Base-by-base conservation (phyloP, 768 basidiomycete genomes). In the Kwoniella newhampshirensis region DNA sequence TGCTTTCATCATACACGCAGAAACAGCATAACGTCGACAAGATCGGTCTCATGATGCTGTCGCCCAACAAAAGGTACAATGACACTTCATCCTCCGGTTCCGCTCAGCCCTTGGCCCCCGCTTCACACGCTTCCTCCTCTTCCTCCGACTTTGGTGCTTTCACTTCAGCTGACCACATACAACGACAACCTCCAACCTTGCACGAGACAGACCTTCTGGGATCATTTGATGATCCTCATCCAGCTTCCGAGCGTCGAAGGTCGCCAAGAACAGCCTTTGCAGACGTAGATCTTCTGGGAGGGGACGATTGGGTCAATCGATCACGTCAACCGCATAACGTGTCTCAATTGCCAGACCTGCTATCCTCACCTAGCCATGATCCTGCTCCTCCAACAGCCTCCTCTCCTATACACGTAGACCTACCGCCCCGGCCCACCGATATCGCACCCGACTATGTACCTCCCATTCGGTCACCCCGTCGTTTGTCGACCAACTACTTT, bases 351-450 rank as follows among this genome's bases (percentile, higher is more conserved):
- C 32, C 32, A 32, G 32, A 32, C 17, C 40, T 42, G 4, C 39
- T 44, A 4, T 49, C 60, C 1, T 37, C 52, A 27, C 45, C 41
- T 27, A 37, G 21, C 13, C 37, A 47, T 32, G 21, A 23, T 9
- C 28, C 21, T 9, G 17, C 30, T 25, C 54, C 12, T 37, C 48
- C 12, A 37, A 5, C 26, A 27, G 18, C 47, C 27, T 37, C 50
- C 12, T 2, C n/a, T 20, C 59, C 54, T 1, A 50, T 64, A 3
- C 60, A 59, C 36, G 57, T 67, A 12, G 39, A 41, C 4, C 57
- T 69, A 2, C 70, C 67, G 26, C 70, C 67, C 43, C 67, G 67
- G 5, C 70, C 70, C 2, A 51, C 57, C 41, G 67, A 67, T 17
- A 69, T 67, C 23, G 39, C 62, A 2, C 55, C 59, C 12, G 65